Percentiles rank a stretch among this genome's conserved stretches.
Evolutionary conservation across 495 filamentous ascomycete genomes (phyloP).

Genomic region (Parmelia sp.): DNA sequence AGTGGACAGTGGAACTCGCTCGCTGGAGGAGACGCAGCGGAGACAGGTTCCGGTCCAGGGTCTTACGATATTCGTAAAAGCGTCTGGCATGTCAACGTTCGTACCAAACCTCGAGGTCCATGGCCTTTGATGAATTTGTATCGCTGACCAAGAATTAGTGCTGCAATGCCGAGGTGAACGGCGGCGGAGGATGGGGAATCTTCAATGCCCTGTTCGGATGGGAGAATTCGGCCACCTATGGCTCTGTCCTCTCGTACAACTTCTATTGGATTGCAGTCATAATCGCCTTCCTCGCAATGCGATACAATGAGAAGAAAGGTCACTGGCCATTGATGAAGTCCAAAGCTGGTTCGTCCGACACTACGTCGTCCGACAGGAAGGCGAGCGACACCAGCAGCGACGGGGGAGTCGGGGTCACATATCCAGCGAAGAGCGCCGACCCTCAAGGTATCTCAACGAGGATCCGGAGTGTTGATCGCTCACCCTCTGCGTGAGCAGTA

Average conservation of each 20-base stretch:
- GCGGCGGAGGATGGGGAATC: conserved; percentile 81
- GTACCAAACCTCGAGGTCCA: conserved; percentile 24
- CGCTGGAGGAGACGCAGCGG: conserved; percentile 66
- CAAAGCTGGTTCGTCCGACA: conserved; percentile 35
- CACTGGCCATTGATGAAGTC: conserved; percentile 55
- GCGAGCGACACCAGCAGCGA: conserved; percentile 32
- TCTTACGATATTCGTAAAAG: conserved; percentile 80
- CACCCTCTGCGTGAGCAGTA: neutral
- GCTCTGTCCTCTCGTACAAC: conserved; percentile 70
- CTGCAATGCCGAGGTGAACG: conserved; percentile 64
- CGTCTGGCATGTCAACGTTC: conserved; percentile 87
- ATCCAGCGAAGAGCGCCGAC: conserved; percentile 14
- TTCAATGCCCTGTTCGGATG: conserved; percentile 79
- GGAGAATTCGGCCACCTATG: conserved; percentile 84
- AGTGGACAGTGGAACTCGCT: conserved; percentile 51
- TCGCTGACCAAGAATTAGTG: conserved; percentile 43
- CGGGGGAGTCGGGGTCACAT: conserved; percentile 16
- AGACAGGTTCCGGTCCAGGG: conserved; percentile 70
- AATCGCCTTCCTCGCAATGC: conserved; percentile 51
- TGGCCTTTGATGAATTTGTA: neutral
- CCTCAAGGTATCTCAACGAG: neutral
- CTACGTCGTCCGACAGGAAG: conserved; percentile 34
- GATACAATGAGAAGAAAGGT: conserved; percentile 61
- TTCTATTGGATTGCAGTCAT: conserved; percentile 75
- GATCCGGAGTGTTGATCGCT: conserved; percentile 4